Percentiles rank a stretch among this genome's conserved stretches.
phyloP scores from a whole-genome alignment of 495 filamentous ascomycete species.

The Penicillium coprophilum region DNA sequence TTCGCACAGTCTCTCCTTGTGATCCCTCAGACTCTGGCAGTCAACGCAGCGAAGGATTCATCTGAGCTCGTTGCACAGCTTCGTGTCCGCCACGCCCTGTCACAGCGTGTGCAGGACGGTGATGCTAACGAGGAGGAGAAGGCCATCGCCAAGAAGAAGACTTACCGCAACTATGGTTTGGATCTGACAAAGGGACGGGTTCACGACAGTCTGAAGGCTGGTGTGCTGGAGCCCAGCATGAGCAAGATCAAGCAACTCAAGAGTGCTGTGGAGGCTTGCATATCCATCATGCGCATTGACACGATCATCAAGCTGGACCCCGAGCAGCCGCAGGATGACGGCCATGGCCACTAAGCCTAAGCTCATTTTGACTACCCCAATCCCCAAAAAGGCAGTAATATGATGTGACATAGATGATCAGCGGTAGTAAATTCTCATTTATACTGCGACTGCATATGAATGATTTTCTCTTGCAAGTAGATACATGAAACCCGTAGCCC shows the following conservation, averaged over 20 bases:
- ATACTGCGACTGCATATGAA: conserved; percentile 27
- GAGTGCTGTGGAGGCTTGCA: conserved; percentile 97
- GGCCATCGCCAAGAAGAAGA: conserved; percentile 85
- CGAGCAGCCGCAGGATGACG: conserved; percentile 73
- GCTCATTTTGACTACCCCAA: conserved; percentile 17
- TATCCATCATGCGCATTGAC: conserved; percentile 99
- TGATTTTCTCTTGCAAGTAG: conserved; percentile 6
- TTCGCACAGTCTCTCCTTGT: conserved; percentile 92
- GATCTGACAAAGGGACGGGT: conserved; percentile 89
- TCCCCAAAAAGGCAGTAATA: conserved; percentile 30
- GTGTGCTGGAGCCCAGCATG: conserved; percentile 95
- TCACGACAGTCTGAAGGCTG: conserved; percentile 89
- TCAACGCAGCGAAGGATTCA: conserved; percentile 95
- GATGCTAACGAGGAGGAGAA: conserved; percentile 84
- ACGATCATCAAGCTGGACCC: conserved; percentile 98
- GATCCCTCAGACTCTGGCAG: conserved; percentile 93
- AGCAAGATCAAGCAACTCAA: conserved; percentile 98
- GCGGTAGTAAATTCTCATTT: conserved; percentile 18
- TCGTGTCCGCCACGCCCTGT: conserved; percentile 89
- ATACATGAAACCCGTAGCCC: conserved; percentile 7
- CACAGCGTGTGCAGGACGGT: conserved; percentile 82
- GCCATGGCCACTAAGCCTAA: conserved; percentile 44
- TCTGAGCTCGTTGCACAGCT: conserved; percentile 94
- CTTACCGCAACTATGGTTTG: conserved; percentile 96
- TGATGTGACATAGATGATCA: conserved; percentile 33